A percentile compares a stretch with the other conserved stretches of the same genome.
phyloP scores from a whole-genome alignment of 768 basidiomycete genomes.

The Amanita rimosa region DNA sequence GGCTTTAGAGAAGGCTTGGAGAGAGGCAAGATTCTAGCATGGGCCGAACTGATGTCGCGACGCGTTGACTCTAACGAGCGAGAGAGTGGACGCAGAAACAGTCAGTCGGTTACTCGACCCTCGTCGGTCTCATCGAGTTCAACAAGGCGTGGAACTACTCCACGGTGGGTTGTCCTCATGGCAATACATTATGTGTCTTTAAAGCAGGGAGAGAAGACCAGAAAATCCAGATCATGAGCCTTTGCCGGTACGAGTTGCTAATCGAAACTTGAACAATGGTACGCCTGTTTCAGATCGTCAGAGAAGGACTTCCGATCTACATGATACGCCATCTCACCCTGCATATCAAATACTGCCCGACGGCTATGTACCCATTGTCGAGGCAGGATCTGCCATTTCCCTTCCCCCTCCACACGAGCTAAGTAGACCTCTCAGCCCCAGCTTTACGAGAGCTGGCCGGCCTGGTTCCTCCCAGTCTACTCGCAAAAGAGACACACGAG shows the following conservation, averaged over 20 bases:
- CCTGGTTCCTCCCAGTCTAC: not conserved
- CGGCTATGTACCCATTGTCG: slow-evolving; percentile 37
- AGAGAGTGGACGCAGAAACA: not conserved
- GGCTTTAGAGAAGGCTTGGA: slow-evolving; percentile 40
- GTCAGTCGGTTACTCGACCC: not conserved
- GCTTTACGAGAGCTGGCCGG: not conserved
- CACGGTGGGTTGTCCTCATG: slow-evolving; percentile 2
- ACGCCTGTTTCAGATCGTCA: not conserved
- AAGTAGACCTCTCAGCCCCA: slow-evolving; percentile 13
- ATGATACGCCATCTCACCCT: slow-evolving; percentile 14
- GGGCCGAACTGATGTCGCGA: slow-evolving; percentile 1
- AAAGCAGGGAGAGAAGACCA: not conserved
- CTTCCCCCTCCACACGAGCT: slow-evolving; percentile 45
- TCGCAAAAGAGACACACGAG: not conserved
- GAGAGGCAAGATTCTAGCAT: slow-evolving; percentile 15
- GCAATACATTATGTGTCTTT: not conserved
- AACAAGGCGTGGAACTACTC: not conserved
- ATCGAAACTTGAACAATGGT: not conserved
- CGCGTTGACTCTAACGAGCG: not conserved
- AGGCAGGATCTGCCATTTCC: slow-evolving; percentile 23
- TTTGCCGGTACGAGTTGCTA: not conserved
- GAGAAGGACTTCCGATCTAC: slow-evolving; percentile 10
- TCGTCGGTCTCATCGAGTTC: not conserved
- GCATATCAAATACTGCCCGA: slow-evolving; percentile 29
- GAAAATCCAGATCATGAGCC: not conserved